A percentile compares a stretch with the other conserved stretches of the same genome.
These are phyloP conservation scores for Cercospora brassicicola DNA, from an alignment of 2,329 filamentous ascomycete genomes.

Conservation along the genomic window DNA sequence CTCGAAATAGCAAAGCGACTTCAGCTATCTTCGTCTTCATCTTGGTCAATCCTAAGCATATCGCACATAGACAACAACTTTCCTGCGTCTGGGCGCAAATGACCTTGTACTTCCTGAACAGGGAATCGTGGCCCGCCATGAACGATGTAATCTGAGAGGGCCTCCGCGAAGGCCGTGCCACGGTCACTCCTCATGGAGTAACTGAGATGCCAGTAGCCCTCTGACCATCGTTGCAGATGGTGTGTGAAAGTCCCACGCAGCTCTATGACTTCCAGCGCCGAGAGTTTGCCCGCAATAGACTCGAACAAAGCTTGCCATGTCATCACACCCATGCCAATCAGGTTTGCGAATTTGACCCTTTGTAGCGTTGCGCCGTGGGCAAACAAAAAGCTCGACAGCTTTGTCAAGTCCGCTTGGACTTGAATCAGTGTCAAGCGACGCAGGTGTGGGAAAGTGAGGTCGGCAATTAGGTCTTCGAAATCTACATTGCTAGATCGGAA, in stretches of 20 bases:
- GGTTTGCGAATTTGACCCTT: not conserved
- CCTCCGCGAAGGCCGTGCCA: not conserved
- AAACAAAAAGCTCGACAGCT: not conserved
- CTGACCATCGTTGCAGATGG: not conserved
- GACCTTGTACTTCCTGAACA: not conserved
- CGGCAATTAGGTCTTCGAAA: not conserved
- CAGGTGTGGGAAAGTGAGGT: not conserved
- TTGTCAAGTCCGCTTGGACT: not conserved
- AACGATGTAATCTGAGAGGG: not conserved
- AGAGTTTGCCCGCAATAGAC: not conserved
- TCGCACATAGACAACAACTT: not conserved
- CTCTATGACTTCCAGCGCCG: not conserved
- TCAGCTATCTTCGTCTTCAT: not conserved
- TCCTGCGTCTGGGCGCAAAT: not conserved
- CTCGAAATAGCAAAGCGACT: not conserved
- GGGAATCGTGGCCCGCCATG: not conserved
- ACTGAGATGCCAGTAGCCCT: not conserved
- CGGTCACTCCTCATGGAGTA: not conserved
- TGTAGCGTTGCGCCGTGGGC: not conserved
- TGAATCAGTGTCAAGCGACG: not conserved
- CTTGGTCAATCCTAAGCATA: not conserved
- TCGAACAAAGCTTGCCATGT: not conserved
- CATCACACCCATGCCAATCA: not conserved
- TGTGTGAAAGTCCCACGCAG: not conserved
- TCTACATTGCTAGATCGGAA: not conserved